Evolutionary conservation across 805 yeast genomes (phyloP).

Genomic region (Candida morakotiae): DNA sequence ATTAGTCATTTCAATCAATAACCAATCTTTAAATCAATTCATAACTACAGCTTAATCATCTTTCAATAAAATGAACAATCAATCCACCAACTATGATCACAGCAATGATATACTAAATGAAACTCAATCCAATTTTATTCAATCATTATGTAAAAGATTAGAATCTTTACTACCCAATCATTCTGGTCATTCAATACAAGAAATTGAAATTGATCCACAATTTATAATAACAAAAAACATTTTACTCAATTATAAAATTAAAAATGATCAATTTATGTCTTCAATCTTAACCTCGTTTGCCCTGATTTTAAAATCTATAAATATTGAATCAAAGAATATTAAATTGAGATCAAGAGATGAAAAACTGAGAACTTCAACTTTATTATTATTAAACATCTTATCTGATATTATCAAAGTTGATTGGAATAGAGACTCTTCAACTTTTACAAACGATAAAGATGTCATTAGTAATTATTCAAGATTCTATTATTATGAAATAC

Average conservation of each 20-base stretch:
- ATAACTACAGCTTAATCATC: too few relatives aligned
- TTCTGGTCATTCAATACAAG: constrained; percentile 35
- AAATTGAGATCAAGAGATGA: constrained; percentile 27
- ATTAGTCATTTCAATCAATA: too few relatives aligned
- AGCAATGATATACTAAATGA: not conserved
- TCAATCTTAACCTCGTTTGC: constrained; percentile 20
- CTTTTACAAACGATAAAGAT: constrained; percentile 11
- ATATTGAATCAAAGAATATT: constrained; percentile 16
- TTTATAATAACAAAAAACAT: constrained; percentile 28
- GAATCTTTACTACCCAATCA: constrained; percentile 34
- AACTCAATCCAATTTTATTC: constrained; percentile 13
- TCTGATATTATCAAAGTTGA: constrained; percentile 21
- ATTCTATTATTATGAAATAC: constrained; percentile 26
- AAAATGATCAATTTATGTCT: constrained; percentile 14
- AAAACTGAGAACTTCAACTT: constrained; percentile 25
- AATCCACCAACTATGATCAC: not conserved
- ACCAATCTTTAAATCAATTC: too few relatives aligned
- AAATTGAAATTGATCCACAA: constrained; percentile 40
- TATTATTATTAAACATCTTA: constrained; percentile 29
- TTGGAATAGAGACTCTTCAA: constrained; percentile 23
- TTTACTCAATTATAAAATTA: constrained; percentile 16
- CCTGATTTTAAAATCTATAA: constrained; percentile 18
- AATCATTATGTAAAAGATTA: constrained; percentile 23
- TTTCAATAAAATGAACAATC: too few relatives aligned
- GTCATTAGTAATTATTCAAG: constrained; percentile 18